phyloP scores from a whole-genome alignment of 768 basidiomycete species.

The Boletellus sp. region DNA sequence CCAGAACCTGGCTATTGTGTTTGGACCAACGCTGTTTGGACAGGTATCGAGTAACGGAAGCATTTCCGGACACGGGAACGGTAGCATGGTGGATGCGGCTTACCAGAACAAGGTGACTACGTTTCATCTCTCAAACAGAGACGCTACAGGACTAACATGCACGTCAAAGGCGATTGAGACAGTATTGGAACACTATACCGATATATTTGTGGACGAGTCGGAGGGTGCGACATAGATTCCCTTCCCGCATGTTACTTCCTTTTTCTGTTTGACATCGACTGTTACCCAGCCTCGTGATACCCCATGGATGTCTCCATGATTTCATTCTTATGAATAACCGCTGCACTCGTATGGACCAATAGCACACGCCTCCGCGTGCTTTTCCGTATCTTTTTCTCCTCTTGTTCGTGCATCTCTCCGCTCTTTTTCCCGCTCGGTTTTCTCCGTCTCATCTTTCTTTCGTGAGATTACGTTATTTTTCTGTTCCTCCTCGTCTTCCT shows the following conservation, averaged over 20 bases:
- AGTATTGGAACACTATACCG: slow-evolving; percentile 88
- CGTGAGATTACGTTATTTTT: background rate
- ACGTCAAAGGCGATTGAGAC: slow-evolving; percentile 81
- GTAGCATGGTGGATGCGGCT: slow-evolving; percentile 65
- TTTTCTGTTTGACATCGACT: slow-evolving; percentile 4
- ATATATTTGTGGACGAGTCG: slow-evolving; percentile 93
- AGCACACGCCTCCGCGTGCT: slow-evolving; percentile 1
- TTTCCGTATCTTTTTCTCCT: background rate
- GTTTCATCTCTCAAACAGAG: background rate
- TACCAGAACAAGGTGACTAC: slow-evolving; percentile 64
- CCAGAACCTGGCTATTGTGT: slow-evolving; percentile 92
- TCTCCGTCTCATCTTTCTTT: background rate
- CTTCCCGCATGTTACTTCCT: background rate
- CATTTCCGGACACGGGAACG: slow-evolving; percentile 44
- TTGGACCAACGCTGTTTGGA: slow-evolving; percentile 97
- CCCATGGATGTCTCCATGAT: slow-evolving; percentile 12
- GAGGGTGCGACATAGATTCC: slow-evolving; percentile 38
- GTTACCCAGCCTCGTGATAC: slow-evolving; percentile 29
- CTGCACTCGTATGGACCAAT: slow-evolving; percentile 3
- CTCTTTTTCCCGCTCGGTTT: background rate
- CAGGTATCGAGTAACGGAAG: slow-evolving; percentile 46
- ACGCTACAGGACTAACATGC: slow-evolving; percentile 8
- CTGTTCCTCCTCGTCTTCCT: background rate
- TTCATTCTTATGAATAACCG: slow-evolving; percentile 11
- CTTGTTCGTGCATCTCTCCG: background rate